Conservation (phyloP, 208 protist species). For the Tetramitus jugosus region DNA sequence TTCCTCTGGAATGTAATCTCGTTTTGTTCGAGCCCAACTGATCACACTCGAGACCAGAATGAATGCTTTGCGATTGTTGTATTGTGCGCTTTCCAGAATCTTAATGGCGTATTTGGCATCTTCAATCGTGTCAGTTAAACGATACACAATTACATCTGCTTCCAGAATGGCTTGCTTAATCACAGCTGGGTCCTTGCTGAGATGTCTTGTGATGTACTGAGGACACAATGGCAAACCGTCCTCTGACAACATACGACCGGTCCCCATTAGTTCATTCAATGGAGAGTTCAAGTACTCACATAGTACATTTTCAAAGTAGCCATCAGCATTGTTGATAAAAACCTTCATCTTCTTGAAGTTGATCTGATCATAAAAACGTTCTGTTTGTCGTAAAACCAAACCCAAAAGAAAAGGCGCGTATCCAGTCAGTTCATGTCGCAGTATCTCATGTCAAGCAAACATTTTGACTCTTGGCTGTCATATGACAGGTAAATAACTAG, state of each 20-base stretch:
- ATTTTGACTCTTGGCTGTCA: too few relatives aligned
- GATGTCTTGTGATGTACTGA: neutral
- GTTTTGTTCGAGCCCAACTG: slow-evolving; percentile 66
- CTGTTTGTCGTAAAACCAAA: too few relatives aligned
- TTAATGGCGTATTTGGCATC: slow-evolving; percentile 67
- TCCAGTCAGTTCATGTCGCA: too few relatives aligned
- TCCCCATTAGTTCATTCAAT: neutral
- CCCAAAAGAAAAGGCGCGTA: too few relatives aligned
- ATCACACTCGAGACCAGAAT: slow-evolving; percentile 72
- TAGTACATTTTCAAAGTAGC: neutral
- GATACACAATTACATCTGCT: slow-evolving; percentile 64
- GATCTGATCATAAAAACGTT: too few relatives aligned
- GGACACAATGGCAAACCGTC: neutral
- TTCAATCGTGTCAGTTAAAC: slow-evolving; percentile 58
- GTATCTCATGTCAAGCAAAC: too few relatives aligned
- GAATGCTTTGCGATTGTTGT: slow-evolving; percentile 59
- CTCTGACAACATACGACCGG: too few relatives aligned
- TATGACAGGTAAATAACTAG: too few relatives aligned
- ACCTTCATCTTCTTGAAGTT: slow-evolving; percentile 12
- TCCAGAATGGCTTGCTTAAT: slow-evolving; percentile 45
- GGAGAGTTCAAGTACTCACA: neutral
- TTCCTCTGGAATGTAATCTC: slow-evolving; percentile 27
- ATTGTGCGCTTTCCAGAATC: slow-evolving; percentile 52
- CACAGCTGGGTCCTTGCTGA: neutral
- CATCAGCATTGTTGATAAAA: neutral